These are phyloP conservation scores for Chloromonas sp. DNA, from an alignment of 163 green algal species.

Conservation along the genomic window DNA sequence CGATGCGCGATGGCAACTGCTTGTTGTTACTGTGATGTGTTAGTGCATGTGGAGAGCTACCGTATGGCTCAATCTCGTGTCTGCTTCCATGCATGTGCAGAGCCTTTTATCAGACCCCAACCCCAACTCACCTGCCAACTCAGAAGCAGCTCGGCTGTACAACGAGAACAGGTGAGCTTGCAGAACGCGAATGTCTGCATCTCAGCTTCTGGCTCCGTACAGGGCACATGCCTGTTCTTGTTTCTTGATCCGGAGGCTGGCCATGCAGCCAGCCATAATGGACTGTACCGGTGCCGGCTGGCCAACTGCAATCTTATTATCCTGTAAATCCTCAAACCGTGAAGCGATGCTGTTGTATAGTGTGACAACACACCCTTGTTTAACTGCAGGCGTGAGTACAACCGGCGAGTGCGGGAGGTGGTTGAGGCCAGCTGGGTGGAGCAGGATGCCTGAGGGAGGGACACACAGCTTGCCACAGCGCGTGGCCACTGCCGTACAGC, in stretches of 20 bases:
- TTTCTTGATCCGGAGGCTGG: not conserved
- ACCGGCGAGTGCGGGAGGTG: constrained; percentile 69
- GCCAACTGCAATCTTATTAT: not conserved
- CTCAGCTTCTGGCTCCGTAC: no score
- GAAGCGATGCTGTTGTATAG: no score
- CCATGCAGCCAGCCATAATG: constrained; percentile 2
- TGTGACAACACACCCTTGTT: no score
- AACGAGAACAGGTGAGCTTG: constrained; percentile 62
- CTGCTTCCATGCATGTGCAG: constrained; percentile 34
- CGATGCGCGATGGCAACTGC: no score
- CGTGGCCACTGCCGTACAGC: no score
- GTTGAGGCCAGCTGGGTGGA: constrained; percentile 76
- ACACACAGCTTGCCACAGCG: no score
- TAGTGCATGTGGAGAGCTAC: no score
- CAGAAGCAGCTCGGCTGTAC: constrained; percentile 82
- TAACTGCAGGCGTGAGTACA: constrained; percentile 64
- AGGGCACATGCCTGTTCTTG: no score
- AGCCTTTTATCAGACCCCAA: constrained; percentile 86
- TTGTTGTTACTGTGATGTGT: no score
- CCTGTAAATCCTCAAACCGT: not conserved
- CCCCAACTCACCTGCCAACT: constrained; percentile 85
- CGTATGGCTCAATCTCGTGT: no score
- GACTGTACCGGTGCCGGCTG: not conserved
- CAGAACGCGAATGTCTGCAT: not conserved
- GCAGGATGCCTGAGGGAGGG: not conserved